Percentiles rank a stretch among this genome's conserved stretches.
phyloP scores from a whole-genome alignment of 352 stramenopile genomes.

The Globisporangium radiosum region DNA sequence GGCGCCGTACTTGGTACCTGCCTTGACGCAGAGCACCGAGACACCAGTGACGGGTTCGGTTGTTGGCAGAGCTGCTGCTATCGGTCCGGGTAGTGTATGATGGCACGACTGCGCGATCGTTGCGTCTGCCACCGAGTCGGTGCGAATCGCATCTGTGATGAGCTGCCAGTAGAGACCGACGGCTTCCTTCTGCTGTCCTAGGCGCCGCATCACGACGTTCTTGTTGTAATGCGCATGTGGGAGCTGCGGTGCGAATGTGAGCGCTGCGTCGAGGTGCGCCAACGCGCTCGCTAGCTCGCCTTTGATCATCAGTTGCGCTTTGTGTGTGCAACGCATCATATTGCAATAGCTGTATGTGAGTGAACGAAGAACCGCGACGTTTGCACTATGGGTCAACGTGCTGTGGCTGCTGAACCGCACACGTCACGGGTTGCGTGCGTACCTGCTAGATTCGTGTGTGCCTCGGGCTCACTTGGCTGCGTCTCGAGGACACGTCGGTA shows the following conservation, averaged over 20 bases:
- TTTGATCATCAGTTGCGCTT: slow-evolving; percentile 32
- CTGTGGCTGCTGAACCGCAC: neutral
- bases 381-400: neutral
- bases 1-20: slow-evolving; percentile 71
- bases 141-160: slow-evolving; percentile 86
- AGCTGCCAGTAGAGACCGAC: slow-evolving; percentile 32
- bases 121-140: slow-evolving; percentile 38
- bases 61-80: slow-evolving; percentile 46
- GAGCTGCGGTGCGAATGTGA: slow-evolving; percentile 20
- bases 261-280: slow-evolving; percentile 27
- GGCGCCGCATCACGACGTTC: slow-evolving; percentile 50
- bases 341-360: neutral
- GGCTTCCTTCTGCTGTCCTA: slow-evolving; percentile 38
- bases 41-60: slow-evolving; percentile 77
- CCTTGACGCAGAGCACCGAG: slow-evolving; percentile 79
- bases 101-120: neutral
- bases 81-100: slow-evolving; percentile 84
- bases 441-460: slow-evolving; percentile 47
- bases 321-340: neutral
- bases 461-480: slow-evolving; percentile 21
- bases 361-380: too few species aligned
- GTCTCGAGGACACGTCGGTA: slow-evolving; percentile 25
- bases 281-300: slow-evolving; percentile 24
- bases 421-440: neutral
- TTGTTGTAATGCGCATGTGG: slow-evolving; percentile 54